Conservation (phyloP, 345 rosid genomes). For the Schrenkiella parvula region DNA sequence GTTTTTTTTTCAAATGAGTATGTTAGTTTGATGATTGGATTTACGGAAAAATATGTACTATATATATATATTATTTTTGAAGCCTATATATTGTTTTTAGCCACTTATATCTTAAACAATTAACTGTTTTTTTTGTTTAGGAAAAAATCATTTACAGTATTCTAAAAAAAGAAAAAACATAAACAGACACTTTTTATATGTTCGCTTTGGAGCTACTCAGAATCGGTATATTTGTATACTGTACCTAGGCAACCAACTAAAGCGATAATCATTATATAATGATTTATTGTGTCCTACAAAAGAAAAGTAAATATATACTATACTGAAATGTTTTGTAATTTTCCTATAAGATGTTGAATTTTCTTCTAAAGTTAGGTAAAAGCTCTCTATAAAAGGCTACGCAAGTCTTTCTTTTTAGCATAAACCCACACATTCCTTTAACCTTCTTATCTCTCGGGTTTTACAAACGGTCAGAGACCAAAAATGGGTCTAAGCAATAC, state of each 20-base stretch:
- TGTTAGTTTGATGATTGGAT: neutral
- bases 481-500: constrained; percentile 21
- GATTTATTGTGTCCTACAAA: neutral
- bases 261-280: neutral
- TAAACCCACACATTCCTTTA: neutral
- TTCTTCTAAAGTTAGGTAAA: neutral
- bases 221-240: neutral
- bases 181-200: neutral
- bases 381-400: constrained; percentile 22
- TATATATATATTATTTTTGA: neutral
- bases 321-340: neutral
- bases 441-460: neutral
- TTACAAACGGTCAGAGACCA: neutral
- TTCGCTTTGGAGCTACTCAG: neutral
- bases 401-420: neutral
- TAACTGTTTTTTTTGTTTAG: neutral
- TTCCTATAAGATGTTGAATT: neutral
- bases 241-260: neutral
- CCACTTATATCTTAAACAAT: neutral
- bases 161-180: neutral
- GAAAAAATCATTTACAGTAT: too few relatives aligned
- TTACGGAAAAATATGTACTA: neutral
- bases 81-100: neutral
- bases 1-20: neutral
- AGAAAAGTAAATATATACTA: neutral